Conservation (phyloP, 805 yeast genomes). For the Ogataea salicorniae region DNA sequence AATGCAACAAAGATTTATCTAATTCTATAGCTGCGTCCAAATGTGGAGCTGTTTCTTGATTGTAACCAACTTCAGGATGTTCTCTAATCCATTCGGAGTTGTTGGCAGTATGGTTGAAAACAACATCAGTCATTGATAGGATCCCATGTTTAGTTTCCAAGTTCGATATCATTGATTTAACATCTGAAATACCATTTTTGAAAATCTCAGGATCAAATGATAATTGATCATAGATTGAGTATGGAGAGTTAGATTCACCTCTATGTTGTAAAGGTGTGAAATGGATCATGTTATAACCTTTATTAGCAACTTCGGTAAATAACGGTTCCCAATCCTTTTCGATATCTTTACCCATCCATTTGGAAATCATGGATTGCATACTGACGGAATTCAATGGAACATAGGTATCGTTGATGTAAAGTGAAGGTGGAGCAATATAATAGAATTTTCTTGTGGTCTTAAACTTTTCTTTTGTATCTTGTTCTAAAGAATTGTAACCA, state of each 20-base stretch:
- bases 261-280: slow-evolving; percentile 90
- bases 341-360: slow-evolving; percentile 74
- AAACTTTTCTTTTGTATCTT: slow-evolving; percentile 23
- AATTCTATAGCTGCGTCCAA: slow-evolving; percentile 77
- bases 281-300: slow-evolving; percentile 94
- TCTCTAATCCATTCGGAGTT: slow-evolving; percentile 81
- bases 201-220: slow-evolving; percentile 66
- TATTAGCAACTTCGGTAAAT: slow-evolving; percentile 55
- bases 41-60: slow-evolving; percentile 84
- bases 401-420: slow-evolving; percentile 49
- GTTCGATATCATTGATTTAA: slow-evolving; percentile 41
- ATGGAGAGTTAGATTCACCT: slow-evolving; percentile 90
- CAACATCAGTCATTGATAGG: slow-evolving; percentile 84
- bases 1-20: slow-evolving; percentile 62
- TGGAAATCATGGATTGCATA: slow-evolving; percentile 80
- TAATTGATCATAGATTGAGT: slow-evolving; percentile 84
- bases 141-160: slow-evolving; percentile 55
- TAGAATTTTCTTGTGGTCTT: slow-evolving; percentile 56
- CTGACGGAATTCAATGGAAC: slow-evolving; percentile 75
- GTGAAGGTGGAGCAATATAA: slow-evolving; percentile 77
- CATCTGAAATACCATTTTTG: slow-evolving; percentile 46
- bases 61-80: slow-evolving; percentile 90
- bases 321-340: slow-evolving; percentile 57
- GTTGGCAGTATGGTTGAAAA: slow-evolving; percentile 91
- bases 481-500: slow-evolving; percentile 40